These are phyloP conservation scores for Dactylonectria macrodidyma DNA, from an alignment of 2,329 filamentous ascomycete genomes.

Conservation along the genomic window DNA sequence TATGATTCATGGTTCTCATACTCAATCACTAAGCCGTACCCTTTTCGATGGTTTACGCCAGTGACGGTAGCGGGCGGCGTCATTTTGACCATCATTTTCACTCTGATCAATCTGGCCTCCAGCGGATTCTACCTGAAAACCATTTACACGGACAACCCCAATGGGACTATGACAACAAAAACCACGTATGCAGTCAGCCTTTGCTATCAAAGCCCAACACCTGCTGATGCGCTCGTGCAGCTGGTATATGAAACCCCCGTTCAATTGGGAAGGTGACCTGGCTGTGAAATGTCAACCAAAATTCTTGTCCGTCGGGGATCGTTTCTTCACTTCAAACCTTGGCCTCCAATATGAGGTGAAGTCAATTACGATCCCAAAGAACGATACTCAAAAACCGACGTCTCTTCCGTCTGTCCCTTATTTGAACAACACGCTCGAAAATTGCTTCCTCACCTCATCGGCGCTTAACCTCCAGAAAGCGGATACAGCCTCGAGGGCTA, in stretches of 20 bases:
- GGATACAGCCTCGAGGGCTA: neutral
- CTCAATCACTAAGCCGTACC: slow-evolving; percentile 25
- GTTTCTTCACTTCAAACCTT: slow-evolving; percentile 24
- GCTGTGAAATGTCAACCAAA: slow-evolving; percentile 28
- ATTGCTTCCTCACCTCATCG: slow-evolving; percentile 20
- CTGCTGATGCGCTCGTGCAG: neutral
- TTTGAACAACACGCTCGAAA: slow-evolving; percentile 22
- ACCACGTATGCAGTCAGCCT: neutral
- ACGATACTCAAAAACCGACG: neutral
- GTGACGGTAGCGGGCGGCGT: slow-evolving; percentile 12
- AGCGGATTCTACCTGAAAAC: slow-evolving; percentile 33
- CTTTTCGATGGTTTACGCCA: slow-evolving; percentile 34
- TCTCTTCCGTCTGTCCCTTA: slow-evolving; percentile 28
- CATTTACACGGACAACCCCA: slow-evolving; percentile 27
- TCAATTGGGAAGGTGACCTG: slow-evolving; percentile 31
- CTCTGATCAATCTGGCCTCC: slow-evolving; percentile 32
- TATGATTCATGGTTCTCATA: slow-evolving; percentile 36
- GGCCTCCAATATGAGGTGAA: slow-evolving; percentile 31
- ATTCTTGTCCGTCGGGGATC: slow-evolving; percentile 32
- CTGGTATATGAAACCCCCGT: slow-evolving; percentile 34
- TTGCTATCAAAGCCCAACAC: neutral
- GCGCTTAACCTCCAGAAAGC: slow-evolving; percentile 19
- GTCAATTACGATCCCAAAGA: neutral
- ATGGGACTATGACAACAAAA: slow-evolving; percentile 2
- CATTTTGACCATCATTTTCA: slow-evolving; percentile 17